Evolutionary conservation across 2,329 filamentous ascomycete species (phyloP).

Genomic region (Lecanicillium sp.): DNA sequence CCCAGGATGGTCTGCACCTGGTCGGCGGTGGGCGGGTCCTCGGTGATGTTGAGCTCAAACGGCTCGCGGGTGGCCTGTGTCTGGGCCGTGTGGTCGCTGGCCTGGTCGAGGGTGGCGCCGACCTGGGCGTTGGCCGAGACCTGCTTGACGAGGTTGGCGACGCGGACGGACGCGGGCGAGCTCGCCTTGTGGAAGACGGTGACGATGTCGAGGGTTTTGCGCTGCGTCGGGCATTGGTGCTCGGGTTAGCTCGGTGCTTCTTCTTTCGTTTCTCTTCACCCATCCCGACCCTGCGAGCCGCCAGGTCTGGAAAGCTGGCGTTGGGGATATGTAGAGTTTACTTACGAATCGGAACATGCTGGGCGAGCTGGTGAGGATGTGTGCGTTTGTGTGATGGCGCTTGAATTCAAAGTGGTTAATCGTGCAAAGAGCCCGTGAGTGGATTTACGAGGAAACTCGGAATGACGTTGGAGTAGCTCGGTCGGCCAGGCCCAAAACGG

Average conservation of each 20-base stretch:
- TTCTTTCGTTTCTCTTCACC: too few species aligned
- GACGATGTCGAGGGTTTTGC: conserved; percentile 79
- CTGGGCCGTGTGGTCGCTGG: conserved; percentile 57
- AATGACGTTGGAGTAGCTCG: conserved; percentile 13
- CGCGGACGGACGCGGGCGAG: conserved; percentile 63
- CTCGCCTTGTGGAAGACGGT: conserved; percentile 91
- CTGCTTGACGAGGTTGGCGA: conserved; percentile 72
- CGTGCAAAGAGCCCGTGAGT: neutral
- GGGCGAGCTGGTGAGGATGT: neutral
- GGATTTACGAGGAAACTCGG: neutral
- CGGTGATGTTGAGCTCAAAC: conserved; percentile 83
- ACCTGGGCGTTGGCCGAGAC: conserved; percentile 61
- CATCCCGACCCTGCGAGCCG: too few species aligned
- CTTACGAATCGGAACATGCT: conserved; percentile 35
- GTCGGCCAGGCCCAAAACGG: neutral
- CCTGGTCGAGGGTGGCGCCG: conserved; percentile 66
- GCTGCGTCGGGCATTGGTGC: conserved; percentile 36
- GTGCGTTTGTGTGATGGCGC: neutral
- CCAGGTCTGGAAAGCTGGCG: too few species aligned
- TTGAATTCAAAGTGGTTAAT: too few species aligned
- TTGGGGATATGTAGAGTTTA: conserved; percentile 4
- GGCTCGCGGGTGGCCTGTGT: conserved; percentile 48
- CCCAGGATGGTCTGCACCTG: conserved; percentile 80
- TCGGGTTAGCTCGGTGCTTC: conserved; percentile 1
- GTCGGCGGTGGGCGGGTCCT: conserved; percentile 69